Conservation (phyloP, 305 asterid species). For the Fraxinus floribunda region DNA sequence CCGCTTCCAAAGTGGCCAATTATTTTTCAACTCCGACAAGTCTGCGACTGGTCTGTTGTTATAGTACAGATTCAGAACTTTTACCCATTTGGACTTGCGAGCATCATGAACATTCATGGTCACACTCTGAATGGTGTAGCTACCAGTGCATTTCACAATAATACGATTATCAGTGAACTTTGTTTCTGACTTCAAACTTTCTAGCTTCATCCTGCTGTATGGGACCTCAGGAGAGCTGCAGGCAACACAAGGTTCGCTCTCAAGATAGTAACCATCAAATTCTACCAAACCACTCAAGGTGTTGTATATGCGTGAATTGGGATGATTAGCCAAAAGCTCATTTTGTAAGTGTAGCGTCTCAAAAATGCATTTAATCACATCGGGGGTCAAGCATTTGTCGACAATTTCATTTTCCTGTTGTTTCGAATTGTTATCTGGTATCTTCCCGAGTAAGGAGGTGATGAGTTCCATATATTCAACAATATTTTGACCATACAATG, state of each 20-base stretch:
- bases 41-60: slow-evolving; percentile 98
- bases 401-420: slow-evolving; percentile 65
- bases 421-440: slow-evolving; percentile 59
- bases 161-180: slow-evolving; percentile 98
- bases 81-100: slow-evolving; percentile 96
- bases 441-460: slow-evolving; percentile 79
- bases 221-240: slow-evolving; percentile 99
- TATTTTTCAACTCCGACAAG: slow-evolving; percentile 92
- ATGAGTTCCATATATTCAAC: slow-evolving; percentile 85
- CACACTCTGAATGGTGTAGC: slow-evolving; percentile 98
- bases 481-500: slow-evolving; percentile 93
- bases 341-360: slow-evolving; percentile 95
- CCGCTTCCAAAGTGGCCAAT: slow-evolving; percentile 99
- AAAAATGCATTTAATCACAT: slow-evolving; percentile 74
- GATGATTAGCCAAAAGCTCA: slow-evolving; percentile 99
- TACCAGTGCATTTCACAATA: slow-evolving; percentile 98
- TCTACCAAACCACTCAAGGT: slow-evolving; percentile 98
- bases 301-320: slow-evolving; percentile 98
- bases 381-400: slow-evolving; percentile 85
- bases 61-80: slow-evolving; percentile 94
- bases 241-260: slow-evolving; percentile 99
- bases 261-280: slow-evolving; percentile 99
- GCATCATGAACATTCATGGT: slow-evolving; percentile 99
- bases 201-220: slow-evolving; percentile 95
- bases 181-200: slow-evolving; percentile 95